Percentiles rank a stretch among this genome's conserved stretches.
Evolutionary conservation across 352 stramenopile species (phyloP).

Genomic region (Pythium monospermum): DNA sequence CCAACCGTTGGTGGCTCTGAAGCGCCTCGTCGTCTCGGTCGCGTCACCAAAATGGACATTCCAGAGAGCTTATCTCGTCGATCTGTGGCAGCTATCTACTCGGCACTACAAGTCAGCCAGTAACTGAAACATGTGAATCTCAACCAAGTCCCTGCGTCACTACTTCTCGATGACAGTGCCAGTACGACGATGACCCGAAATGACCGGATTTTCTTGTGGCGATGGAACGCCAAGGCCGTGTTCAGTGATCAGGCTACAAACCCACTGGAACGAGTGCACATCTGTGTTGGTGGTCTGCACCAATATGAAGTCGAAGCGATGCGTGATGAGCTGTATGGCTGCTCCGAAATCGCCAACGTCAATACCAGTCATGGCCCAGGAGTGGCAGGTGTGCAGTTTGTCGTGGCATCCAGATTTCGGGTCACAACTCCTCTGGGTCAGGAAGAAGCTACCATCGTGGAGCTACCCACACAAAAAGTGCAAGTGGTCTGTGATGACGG

Average conservation of each 20-base stretch:
- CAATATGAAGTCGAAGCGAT: background rate
- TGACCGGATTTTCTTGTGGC: background rate
- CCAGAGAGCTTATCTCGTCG: background rate
- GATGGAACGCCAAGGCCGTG: background rate
- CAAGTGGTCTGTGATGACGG: too few relatives aligned
- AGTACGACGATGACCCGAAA: background rate
- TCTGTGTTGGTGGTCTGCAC: background rate
- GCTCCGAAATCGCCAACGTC: background rate
- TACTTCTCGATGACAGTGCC: background rate
- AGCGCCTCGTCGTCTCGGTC: too few relatives aligned
- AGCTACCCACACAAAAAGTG: background rate
- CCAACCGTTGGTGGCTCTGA: too few relatives aligned
- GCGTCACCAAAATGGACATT: background rate
- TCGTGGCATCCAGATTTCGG: background rate
- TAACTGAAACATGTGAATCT: background rate
- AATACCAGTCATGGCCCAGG: too few relatives aligned
- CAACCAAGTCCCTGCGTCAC: background rate
- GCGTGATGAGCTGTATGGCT: background rate
- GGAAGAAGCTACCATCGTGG: background rate
- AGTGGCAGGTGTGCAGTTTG: background rate
- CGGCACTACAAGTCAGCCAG: background rate
- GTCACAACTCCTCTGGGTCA: background rate
- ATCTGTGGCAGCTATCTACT: background rate
- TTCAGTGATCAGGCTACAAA: background rate
- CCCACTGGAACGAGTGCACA: background rate